phyloP scores from a whole-genome alignment of 192 early-diverging fungal species.

The Coemansia sp. region DNA sequence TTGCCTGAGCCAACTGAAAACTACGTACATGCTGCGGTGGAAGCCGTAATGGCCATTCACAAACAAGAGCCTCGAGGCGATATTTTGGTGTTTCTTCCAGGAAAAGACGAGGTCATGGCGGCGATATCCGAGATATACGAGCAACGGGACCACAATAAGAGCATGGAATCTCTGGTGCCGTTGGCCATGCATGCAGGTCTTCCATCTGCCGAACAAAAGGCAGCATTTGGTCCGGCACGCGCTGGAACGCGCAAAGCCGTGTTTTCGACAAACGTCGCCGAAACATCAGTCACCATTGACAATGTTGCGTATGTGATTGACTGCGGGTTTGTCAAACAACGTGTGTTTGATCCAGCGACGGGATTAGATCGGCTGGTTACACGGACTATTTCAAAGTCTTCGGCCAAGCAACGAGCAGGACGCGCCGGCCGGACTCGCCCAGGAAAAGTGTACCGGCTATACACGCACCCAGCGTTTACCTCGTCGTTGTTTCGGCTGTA shows the following conservation, averaged over 20 bases:
- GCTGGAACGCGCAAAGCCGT: constrained; percentile 83
- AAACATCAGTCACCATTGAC: constrained; percentile 95
- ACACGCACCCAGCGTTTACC: constrained; percentile 82
- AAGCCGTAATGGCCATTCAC: constrained; percentile 90
- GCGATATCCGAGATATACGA: constrained; percentile 64
- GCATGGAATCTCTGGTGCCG: constrained; percentile 69
- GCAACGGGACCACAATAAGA: constrained; percentile 48
- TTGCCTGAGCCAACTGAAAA: constrained; percentile 88
- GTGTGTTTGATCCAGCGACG: constrained; percentile 83
- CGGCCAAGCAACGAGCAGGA: constrained; percentile 87
- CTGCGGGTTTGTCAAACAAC: constrained; percentile 90
- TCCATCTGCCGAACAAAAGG: constrained; percentile 82
- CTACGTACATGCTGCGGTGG: constrained; percentile 86
- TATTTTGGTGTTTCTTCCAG: constrained; percentile 89
- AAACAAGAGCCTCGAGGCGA: constrained; percentile 90
- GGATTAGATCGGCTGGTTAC: constrained; percentile 92
- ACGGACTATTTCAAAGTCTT: constrained; percentile 84
- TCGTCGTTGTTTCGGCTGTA: constrained; percentile 89
- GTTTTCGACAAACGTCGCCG: constrained; percentile 95
- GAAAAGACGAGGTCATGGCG: constrained; percentile 91
- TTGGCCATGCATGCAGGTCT: constrained; percentile 85
- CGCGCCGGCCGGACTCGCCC: constrained; percentile 90
- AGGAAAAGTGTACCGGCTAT: constrained; percentile 92
- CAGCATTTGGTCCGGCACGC: constrained; percentile 86
- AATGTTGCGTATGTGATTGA: constrained; percentile 95